A percentile compares a stretch with the other conserved stretches of the same genome.
phyloP scores from a whole-genome alignment of 2,329 filamentous ascomycete species.

The Annulohypoxylon truncatum region DNA sequence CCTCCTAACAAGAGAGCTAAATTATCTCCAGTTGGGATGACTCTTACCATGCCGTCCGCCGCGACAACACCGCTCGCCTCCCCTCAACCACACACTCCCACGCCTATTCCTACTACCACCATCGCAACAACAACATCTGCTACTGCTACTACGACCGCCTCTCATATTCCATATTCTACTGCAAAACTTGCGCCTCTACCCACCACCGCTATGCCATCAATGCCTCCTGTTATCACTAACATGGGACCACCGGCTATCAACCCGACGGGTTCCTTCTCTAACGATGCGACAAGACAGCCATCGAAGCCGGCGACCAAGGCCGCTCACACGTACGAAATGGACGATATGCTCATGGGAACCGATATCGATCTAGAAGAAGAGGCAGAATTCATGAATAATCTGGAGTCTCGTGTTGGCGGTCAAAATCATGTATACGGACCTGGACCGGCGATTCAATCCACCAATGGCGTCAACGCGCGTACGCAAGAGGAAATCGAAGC shows the following conservation, averaged over 20 bases:
- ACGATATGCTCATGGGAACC: slow-evolving; percentile 84
- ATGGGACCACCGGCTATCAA: slow-evolving; percentile 50
- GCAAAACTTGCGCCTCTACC: slow-evolving; percentile 46
- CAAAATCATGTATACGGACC: slow-evolving; percentile 72
- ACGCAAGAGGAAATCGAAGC: slow-evolving; percentile 74
- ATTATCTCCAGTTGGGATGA: slow-evolving; percentile 66
- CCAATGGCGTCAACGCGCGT: slow-evolving; percentile 57
- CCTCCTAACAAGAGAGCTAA: slow-evolving; percentile 80
- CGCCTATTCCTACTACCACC: slow-evolving; percentile 44
- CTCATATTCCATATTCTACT: slow-evolving; percentile 45
- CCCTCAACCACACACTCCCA: slow-evolving; percentile 42
- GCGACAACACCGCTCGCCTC: slow-evolving; percentile 35
- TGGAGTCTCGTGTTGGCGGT: slow-evolving; percentile 65
- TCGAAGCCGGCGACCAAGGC: slow-evolving; percentile 71
- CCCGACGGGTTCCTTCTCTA: slow-evolving; percentile 38
- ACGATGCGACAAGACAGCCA: slow-evolving; percentile 61
- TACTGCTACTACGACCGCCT: slow-evolving; percentile 40
- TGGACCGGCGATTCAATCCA: slow-evolving; percentile 73
- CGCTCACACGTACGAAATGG: slow-evolving; percentile 74
- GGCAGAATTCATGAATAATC: slow-evolving; percentile 80
- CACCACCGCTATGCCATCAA: slow-evolving; percentile 14
- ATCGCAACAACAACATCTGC: slow-evolving; percentile 28
- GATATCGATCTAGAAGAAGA: slow-evolving; percentile 90
- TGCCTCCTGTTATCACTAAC: slow-evolving; percentile 44
- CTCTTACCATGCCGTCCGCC: slow-evolving; percentile 42